Percentiles rank a stretch among this genome's conserved stretches.
Conservation (phyloP, 106 monocot genomes). For the Triglochin maritima region DNA sequence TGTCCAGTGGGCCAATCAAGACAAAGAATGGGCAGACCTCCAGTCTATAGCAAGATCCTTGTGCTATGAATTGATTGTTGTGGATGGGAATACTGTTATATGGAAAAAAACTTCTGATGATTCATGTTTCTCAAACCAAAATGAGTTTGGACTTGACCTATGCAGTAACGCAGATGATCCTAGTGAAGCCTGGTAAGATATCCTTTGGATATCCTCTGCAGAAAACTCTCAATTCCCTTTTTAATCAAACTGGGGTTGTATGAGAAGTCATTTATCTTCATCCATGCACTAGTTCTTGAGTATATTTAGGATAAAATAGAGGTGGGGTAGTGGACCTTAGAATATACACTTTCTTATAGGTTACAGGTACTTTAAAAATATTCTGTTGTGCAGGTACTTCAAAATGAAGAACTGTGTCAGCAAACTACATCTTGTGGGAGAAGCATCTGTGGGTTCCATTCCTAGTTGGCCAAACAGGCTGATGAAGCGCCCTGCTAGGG, state of each 20-base stretch:
- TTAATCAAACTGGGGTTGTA: too few relatives aligned
- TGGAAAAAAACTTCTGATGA: constrained; percentile 70
- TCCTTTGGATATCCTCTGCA: neutral
- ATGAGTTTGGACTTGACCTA: constrained; percentile 47
- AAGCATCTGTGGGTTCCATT: constrained; percentile 42
- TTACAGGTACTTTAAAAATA: too few relatives aligned
- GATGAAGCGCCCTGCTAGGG: constrained; percentile 37
- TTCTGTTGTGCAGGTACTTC: constrained; percentile 51
- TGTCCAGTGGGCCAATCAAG: constrained; percentile 80
- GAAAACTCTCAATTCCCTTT: too few relatives aligned
- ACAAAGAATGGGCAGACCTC: constrained; percentile 92
- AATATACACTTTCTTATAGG: too few relatives aligned
- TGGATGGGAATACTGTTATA: constrained; percentile 88
- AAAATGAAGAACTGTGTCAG: constrained; percentile 70
- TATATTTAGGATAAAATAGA: too few relatives aligned
- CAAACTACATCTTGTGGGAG: constrained; percentile 17
- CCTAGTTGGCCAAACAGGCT: constrained; percentile 76
- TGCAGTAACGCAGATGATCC: constrained; percentile 61
- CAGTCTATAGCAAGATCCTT: constrained; percentile 47
- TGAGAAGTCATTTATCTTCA: too few relatives aligned
- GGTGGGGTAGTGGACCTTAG: too few relatives aligned
- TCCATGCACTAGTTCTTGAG: too few relatives aligned
- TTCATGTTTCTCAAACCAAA: constrained; percentile 46
- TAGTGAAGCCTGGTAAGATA: constrained; percentile 68
- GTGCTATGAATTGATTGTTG: constrained; percentile 79